These are phyloP conservation scores for Cercis canadensis DNA, from an alignment of 306 rosid genomes.

Conservation along the genomic window DNA sequence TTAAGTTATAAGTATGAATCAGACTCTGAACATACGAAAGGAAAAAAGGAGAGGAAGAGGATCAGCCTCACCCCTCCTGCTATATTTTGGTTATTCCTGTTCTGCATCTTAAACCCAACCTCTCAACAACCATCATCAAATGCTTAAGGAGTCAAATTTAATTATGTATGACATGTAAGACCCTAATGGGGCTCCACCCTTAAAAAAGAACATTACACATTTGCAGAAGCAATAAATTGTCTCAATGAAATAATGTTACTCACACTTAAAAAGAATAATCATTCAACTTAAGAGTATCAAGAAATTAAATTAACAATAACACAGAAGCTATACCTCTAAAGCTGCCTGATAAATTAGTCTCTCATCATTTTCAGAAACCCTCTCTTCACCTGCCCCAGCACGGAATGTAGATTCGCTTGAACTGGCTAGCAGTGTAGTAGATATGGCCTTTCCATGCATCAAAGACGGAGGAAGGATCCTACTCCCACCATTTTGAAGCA, in stretches of 20 bases:
- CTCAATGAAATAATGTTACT: constrained; percentile 24
- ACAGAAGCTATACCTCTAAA: constrained; percentile 61
- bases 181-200: constrained; percentile 7
- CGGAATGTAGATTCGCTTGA: constrained; percentile 65
- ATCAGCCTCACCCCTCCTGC: neutral
- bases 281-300: constrained; percentile 26
- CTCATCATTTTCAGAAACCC: constrained; percentile 71
- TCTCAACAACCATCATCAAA: constrained; percentile 26
- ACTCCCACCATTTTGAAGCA: constrained; percentile 58
- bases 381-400: constrained; percentile 69
- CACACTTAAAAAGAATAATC: constrained; percentile 18
- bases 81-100: constrained; percentile 5
- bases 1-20: constrained; percentile 10
- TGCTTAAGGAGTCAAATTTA: constrained; percentile 33
- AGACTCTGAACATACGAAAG: constrained; percentile 4
- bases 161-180: constrained; percentile 13
- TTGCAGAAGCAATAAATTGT: constrained; percentile 14
- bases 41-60: neutral
- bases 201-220: constrained; percentile 1
- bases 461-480: constrained; percentile 70
- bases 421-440: constrained; percentile 55
- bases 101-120: constrained; percentile 24
- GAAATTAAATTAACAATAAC: constrained; percentile 5
- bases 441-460: constrained; percentile 57
- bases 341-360: constrained; percentile 92